phyloP scores from a whole-genome alignment of 495 filamentous ascomycete genomes.

The Tuber calosporum region DNA sequence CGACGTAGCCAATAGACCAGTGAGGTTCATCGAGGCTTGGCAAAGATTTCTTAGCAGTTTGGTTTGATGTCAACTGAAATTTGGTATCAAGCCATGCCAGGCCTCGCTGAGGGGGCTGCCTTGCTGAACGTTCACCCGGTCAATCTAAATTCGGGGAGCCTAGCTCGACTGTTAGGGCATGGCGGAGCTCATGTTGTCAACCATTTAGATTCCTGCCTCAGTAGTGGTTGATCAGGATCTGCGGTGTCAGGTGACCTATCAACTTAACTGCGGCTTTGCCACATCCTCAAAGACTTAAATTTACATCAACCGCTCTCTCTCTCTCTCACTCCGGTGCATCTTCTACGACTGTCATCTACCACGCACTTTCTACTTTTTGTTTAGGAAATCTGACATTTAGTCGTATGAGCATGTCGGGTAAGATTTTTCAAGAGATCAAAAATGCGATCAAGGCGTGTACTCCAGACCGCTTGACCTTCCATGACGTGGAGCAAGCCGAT shows the following conservation, averaged over 20 bases:
- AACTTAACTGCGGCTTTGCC: not conserved
- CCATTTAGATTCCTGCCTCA: not conserved
- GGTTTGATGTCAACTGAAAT: no score
- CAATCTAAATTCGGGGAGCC: no score
- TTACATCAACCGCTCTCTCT: not conserved
- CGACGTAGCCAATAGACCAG: no score
- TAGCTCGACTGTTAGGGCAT: no score
- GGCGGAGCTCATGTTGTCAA: no score
- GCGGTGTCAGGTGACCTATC: not conserved
- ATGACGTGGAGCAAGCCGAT: not conserved
- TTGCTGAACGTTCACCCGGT: no score
- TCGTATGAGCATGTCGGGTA: not conserved
- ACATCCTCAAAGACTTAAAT: not conserved
- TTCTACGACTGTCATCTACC: not conserved
- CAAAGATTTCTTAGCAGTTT: no score
- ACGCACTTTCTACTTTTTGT: not conserved
- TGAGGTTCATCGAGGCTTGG: no score
- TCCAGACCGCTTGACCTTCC: not conserved
- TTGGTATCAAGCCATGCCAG: no score
- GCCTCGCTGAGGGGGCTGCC: no score
- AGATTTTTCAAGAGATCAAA: not conserved
- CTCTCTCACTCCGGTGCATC: not conserved
- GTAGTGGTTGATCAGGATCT: not conserved
- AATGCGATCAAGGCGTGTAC: not conserved
- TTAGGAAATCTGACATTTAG: not conserved